Percentiles rank a stretch among this genome's conserved stretches.
Evolutionary conservation across 495 filamentous ascomycete genomes (phyloP).

Genomic region (Podospora sp.): DNA sequence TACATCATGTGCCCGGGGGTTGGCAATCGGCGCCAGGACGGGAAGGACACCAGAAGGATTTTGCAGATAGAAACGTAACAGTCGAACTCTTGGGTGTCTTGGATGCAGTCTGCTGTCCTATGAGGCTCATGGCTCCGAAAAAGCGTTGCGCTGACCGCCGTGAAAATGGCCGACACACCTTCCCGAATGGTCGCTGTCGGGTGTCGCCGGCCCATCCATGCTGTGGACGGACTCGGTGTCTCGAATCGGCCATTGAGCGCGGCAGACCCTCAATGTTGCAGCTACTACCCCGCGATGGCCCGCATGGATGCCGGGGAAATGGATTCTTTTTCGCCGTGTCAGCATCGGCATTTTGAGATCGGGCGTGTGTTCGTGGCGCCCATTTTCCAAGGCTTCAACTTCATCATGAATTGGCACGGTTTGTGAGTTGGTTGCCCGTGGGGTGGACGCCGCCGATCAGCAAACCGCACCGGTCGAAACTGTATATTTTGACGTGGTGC

Average conservation of each 20-base stretch:
- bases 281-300: background rate
- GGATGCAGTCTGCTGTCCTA: background rate
- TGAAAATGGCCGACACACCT: background rate
- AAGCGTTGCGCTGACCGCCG: background rate
- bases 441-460: too few species aligned
- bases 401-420: too few species aligned
- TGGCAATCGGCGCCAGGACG: background rate
- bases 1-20: background rate
- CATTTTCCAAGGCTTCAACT: too few species aligned
- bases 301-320: background rate
- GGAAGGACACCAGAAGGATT: background rate
- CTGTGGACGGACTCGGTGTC: conserved; percentile 1
- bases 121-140: background rate
- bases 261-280: background rate
- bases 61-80: conserved; percentile 9
- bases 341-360: background rate
- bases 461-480: too few species aligned
- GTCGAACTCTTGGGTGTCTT: background rate
- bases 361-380: too few species aligned
- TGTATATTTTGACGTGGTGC: too few species aligned
- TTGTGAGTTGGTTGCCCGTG: too few species aligned
- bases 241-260: background rate
- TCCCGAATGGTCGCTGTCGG: background rate
- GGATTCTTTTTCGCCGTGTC: background rate
- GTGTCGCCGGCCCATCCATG: background rate